Conservation (phyloP, 129 eudicot genomes). For the Chrysanthemum lavandulifolium region DNA sequence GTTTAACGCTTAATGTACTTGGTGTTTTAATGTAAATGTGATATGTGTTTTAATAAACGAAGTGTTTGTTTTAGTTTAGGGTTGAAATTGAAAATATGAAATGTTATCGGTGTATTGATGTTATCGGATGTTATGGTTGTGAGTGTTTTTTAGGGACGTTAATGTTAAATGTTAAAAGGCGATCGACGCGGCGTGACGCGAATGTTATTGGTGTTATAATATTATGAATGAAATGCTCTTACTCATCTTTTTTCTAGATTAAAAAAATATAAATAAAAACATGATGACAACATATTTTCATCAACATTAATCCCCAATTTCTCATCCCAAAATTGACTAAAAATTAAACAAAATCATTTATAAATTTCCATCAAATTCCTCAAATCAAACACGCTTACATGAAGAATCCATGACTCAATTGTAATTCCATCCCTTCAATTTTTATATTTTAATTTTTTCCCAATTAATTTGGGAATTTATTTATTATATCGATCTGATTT, state of each 20-base stretch:
- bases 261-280: conserved; percentile 15
- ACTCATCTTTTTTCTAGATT: neutral
- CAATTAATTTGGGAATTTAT: conserved; percentile 16
- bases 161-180: no score
- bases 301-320: conserved; percentile 27
- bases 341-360: neutral
- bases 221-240: no score
- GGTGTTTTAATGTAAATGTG: no score
- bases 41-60: no score
- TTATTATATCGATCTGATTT: conserved; percentile 18
- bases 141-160: no score
- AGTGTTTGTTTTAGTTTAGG: no score
- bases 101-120: no score
- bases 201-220: no score
- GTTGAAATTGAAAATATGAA: no score
- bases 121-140: no score
- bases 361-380: conserved; percentile 23
- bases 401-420: conserved; percentile 32
- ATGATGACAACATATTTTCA: conserved; percentile 29
- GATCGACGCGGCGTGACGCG: no score
- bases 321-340: conserved; percentile 27
- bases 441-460: conserved; percentile 17
- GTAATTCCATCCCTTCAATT: conserved; percentile 44
- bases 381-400: conserved; percentile 35
- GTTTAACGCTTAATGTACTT: no score